phyloP scores from a whole-genome alignment of 2,329 filamentous ascomycete genomes.

The Pseudopithomyces maydicus region DNA sequence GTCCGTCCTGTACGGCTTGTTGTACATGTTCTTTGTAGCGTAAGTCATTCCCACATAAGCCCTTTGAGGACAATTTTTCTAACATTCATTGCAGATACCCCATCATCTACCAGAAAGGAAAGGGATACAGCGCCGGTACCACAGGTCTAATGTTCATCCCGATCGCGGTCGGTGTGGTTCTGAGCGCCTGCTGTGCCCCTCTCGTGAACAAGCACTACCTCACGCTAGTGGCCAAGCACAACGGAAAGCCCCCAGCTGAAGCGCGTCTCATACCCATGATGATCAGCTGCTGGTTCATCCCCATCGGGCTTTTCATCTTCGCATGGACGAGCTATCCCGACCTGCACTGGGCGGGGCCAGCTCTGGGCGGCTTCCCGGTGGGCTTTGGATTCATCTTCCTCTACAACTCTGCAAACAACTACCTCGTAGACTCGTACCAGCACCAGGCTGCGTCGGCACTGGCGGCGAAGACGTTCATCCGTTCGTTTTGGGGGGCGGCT shows the following conservation, averaged over 20 bases:
- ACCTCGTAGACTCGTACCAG: slow-evolving; percentile 67
- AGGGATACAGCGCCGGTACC: slow-evolving; percentile 74
- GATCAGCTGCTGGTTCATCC: slow-evolving; percentile 62
- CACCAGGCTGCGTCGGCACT: slow-evolving; percentile 80
- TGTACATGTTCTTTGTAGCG: slow-evolving; percentile 78
- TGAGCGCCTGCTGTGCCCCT: slow-evolving; percentile 70
- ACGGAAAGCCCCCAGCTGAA: slow-evolving; percentile 78
- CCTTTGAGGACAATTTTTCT: not conserved
- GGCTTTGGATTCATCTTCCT: slow-evolving; percentile 85
- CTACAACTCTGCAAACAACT: slow-evolving; percentile 68
- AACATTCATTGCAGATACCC: slow-evolving; percentile 60
- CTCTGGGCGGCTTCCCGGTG: slow-evolving; percentile 67
- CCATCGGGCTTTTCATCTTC: slow-evolving; percentile 69
- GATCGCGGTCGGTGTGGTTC: slow-evolving; percentile 74
- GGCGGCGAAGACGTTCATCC: slow-evolving; percentile 80
- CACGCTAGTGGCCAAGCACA: slow-evolving; percentile 63
- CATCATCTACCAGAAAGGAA: slow-evolving; percentile 76
- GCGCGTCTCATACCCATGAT: slow-evolving; percentile 77
- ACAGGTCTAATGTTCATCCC: slow-evolving; percentile 90
- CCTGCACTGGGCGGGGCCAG: slow-evolving; percentile 73
- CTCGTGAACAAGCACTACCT: slow-evolving; percentile 84
- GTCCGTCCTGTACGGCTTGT: slow-evolving; percentile 75
- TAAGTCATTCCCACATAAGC: slow-evolving; percentile 23
- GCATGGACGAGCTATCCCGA: slow-evolving; percentile 70
- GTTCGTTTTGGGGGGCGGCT: slow-evolving; percentile 78